Conservation (phyloP, 1,139 yeast genomes). For the Protomyces arabidopsidicola region DNA sequence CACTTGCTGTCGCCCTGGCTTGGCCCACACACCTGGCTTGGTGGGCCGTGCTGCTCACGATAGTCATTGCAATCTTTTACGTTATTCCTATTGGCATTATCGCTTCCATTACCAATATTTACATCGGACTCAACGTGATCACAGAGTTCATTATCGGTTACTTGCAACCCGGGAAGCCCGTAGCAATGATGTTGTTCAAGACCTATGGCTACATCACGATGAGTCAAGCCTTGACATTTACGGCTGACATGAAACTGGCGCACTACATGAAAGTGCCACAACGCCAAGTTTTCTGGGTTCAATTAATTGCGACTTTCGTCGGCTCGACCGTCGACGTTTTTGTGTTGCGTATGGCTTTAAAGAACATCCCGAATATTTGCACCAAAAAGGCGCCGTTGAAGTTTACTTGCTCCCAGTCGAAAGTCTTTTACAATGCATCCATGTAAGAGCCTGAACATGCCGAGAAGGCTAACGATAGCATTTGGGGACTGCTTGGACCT, state of each 20-base stretch:
- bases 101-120: conserved; percentile 37
- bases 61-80: conserved; percentile 40
- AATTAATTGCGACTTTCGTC: conserved; percentile 41
- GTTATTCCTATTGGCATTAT: conserved; percentile 32
- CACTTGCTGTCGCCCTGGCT: conserved; percentile 47
- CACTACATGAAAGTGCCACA: conserved; percentile 63
- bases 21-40: conserved; percentile 44
- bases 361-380: conserved; percentile 40
- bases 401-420: conserved; percentile 36
- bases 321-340: conserved; percentile 48
- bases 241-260: conserved; percentile 57
- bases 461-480: conserved; percentile 22
- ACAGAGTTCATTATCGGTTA: conserved; percentile 62
- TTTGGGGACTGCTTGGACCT: conserved; percentile 60
- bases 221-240: conserved; percentile 54
- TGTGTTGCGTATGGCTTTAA: conserved; percentile 52
- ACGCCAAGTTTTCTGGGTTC: conserved; percentile 54
- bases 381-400: conserved; percentile 43
- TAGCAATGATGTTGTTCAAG: conserved; percentile 59
- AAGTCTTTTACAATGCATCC: conserved; percentile 48
- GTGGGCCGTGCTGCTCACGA: conserved; percentile 44
- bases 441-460: conserved; percentile 34
- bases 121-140: conserved; percentile 55
- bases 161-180: conserved; percentile 58
- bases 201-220: conserved; percentile 58